Base-by-base conservation (phyloP, 225 moss, liverwort and hornwort species). In the Asterella californica region DNA sequence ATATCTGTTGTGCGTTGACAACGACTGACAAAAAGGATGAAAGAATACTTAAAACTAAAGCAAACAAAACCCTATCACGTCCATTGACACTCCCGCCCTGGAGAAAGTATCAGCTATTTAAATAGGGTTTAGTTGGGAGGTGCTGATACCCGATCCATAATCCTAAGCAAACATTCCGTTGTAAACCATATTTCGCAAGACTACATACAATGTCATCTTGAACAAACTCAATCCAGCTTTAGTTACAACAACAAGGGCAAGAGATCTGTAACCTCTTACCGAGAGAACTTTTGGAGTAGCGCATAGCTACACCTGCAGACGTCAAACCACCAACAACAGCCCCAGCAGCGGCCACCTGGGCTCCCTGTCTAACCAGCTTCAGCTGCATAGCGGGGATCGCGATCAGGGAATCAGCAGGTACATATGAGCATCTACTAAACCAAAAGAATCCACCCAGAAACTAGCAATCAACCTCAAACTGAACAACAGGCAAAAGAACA, bases 361-460 rank as follows among this genome's bases (percentile, higher is more conserved):
- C 94, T 83, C 94, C 97, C 83, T 93, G 94, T 81, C 97, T 91
- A 78, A 91, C 93, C 90, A 93, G 83, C 76, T 83, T 81, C 74
- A 87, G 78, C 85, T 85, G 78, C 66, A 64, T 24, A 25, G 19
- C 21, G 17, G 22, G 10, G 57, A 38, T 57, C 37, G 52, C 5
- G 22, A 77, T 64, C 34, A 77, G 27, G 12, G 0, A 54, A 52
- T 7, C 42, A 42, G 17, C 1, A 73, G 11, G 27, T 0, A 75
- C 24, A 15, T 2, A 50, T 52, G 11, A 36, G 10, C 36, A 42
- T 19, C 29, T 52, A 18, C 19, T 21, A 30, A n/a, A 76, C 59
- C n/a, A 15, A 11, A 61, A 25, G 27, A 59, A 76, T 57, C 22
- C 10, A 34, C 32, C 49, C 52, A 6, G 2, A 9, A 18, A 36